Percentiles rank a stretch among this genome's conserved stretches.
phyloP scores from a whole-genome alignment of 202 grass and related monocot species.

The Dendrocalamus latiflorus region DNA sequence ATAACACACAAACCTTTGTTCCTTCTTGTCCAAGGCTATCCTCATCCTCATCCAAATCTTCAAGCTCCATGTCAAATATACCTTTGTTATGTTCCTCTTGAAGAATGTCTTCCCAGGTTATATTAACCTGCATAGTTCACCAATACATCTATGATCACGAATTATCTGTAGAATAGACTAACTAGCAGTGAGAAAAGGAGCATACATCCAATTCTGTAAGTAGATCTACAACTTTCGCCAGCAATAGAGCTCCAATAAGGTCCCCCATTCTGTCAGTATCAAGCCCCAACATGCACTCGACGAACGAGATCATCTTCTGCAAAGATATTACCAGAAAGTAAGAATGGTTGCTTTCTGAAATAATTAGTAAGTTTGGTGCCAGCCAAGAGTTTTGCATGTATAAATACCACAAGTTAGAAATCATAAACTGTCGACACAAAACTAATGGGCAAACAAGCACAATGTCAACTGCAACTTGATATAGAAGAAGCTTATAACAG shows the following conservation, averaged over 20 bases:
- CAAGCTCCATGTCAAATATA: constrained; percentile 95
- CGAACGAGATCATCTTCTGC: constrained; percentile 65
- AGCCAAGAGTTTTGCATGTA: too few relatives aligned
- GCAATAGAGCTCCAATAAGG: constrained; percentile 60
- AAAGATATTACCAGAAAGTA: constrained; percentile 16
- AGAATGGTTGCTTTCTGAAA: background rate
- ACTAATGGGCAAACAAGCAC: background rate
- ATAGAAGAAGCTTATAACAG: background rate
- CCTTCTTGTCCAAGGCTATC: constrained; percentile 43
- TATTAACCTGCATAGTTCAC: constrained; percentile 61
- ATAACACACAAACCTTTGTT: constrained; percentile 38
- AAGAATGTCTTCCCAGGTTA: constrained; percentile 78
- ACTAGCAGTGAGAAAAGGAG: background rate
- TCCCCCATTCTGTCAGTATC: constrained; percentile 62
- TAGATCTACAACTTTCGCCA: constrained; percentile 79
- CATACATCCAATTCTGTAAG: constrained; percentile 86
- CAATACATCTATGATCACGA: background rate
- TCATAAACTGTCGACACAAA: background rate
- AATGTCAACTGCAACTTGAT: background rate
- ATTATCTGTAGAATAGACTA: background rate
- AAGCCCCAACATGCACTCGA: constrained; percentile 79
- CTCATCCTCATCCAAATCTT: constrained; percentile 60
- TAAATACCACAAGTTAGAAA: background rate
- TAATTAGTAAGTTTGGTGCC: background rate
- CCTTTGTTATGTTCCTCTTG: constrained; percentile 76